A percentile compares a stretch with the other conserved stretches of the same genome.
These are phyloP conservation scores for Sonneratia alba DNA, from an alignment of 345 rosid genomes.

Conservation along the genomic window DNA sequence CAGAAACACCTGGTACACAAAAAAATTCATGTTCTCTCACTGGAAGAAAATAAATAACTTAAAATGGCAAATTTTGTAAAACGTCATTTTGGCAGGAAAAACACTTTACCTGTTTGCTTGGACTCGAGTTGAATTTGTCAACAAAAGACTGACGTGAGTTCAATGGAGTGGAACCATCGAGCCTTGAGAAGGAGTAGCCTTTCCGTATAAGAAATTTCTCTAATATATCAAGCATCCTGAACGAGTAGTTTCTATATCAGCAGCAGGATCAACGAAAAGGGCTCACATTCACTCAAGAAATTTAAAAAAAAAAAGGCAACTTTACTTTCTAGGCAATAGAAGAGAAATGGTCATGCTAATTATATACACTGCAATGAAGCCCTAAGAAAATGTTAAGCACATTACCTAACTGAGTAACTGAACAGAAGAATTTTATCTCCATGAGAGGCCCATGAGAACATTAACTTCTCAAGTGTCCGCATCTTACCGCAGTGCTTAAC, in stretches of 20 bases:
- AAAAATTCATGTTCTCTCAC: conserved; percentile 5
- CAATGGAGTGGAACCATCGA: conserved; percentile 89
- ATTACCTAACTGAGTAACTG: conserved; percentile 89
- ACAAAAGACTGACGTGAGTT: conserved; percentile 74
- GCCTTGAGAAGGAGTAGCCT: conserved; percentile 84
- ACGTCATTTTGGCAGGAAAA: not conserved
- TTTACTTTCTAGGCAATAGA: not conserved
- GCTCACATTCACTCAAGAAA: not conserved
- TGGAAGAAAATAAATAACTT: conserved; percentile 1
- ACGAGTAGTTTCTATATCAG: conserved; percentile 15
- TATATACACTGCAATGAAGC: not conserved
- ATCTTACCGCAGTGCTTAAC: conserved; percentile 88
- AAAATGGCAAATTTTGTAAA: not conserved
- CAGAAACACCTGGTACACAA: conserved; percentile 63
- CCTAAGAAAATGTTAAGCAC: not conserved
- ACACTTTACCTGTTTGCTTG: conserved; percentile 68
- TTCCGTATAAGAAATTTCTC: conserved; percentile 79
- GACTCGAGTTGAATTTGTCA: conserved; percentile 83
- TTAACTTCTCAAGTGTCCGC: conserved; percentile 74
- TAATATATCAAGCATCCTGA: conserved; percentile 88
- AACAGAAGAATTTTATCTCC: conserved; percentile 95
- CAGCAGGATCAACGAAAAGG: not conserved
- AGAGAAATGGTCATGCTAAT: not conserved
- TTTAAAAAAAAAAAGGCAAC: not conserved
- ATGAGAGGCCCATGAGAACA: conserved; percentile 65